phyloP scores from a whole-genome alignment of 306 rosid species.

The Cicer chorassanicum region DNA sequence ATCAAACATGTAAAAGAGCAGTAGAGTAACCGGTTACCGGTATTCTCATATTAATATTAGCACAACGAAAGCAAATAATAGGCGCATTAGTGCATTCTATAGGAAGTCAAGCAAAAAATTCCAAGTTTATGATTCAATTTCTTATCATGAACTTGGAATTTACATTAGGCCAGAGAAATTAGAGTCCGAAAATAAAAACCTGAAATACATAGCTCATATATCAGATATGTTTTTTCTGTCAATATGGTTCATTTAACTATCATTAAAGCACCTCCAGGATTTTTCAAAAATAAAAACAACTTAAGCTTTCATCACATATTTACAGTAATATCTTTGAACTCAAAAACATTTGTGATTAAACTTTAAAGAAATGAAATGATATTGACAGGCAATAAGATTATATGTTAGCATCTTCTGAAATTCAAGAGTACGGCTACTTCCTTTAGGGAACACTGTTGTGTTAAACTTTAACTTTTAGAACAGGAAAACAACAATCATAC shows the following conservation, averaged over 20 bases:
- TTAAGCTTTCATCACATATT: not conserved
- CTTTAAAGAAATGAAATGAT: not conserved
- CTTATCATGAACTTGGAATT: conserved; percentile 15
- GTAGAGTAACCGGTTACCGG: not conserved
- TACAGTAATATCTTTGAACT: not conserved
- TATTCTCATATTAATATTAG: not conserved
- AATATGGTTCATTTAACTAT: conserved; percentile 2
- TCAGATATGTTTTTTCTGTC: not conserved
- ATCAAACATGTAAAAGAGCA: conserved; percentile 1
- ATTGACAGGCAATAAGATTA: conserved; percentile 31
- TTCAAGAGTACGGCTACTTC: conserved; percentile 15
- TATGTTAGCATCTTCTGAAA: conserved; percentile 18
- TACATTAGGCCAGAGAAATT: conserved; percentile 7
- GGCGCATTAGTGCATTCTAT: not conserved
- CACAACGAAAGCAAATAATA: conserved; percentile 10
- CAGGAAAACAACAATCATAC: conserved; percentile 6
- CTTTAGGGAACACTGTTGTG: not conserved
- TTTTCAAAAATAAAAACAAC: not conserved
- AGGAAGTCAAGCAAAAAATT: conserved; percentile 1
- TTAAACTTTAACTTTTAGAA: not conserved
- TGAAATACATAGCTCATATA: conserved; percentile 8
- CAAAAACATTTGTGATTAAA: conserved; percentile 18
- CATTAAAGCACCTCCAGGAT: not conserved
- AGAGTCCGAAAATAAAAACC: conserved; percentile 24
- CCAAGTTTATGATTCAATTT: not conserved